These are phyloP conservation scores for Capsicum baccatum DNA, from an alignment of 257 asterid species.

Conservation along the genomic window DNA sequence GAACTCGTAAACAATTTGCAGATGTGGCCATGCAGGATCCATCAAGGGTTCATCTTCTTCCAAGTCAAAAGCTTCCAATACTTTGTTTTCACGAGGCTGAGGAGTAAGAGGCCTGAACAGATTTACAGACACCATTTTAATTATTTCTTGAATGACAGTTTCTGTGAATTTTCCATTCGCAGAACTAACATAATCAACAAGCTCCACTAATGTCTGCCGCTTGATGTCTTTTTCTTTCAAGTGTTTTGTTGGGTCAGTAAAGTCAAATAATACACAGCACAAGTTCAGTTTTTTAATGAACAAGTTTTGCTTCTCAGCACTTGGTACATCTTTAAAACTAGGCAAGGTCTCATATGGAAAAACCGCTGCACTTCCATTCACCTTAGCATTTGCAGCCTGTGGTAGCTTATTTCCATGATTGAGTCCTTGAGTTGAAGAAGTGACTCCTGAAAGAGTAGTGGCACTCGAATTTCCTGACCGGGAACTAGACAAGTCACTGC, in stretches of 20 bases:
- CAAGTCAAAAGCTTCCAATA: constrained; percentile 58
- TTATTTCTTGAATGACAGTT: constrained; percentile 58
- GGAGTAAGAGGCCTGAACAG: constrained; percentile 59
- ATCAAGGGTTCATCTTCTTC: constrained; percentile 73
- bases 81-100: constrained; percentile 65
- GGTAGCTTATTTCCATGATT: constrained; percentile 45
- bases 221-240: constrained; percentile 70
- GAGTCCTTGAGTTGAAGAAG: constrained; percentile 37
- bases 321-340: constrained; percentile 63
- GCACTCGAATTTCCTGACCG: constrained; percentile 45
- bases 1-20: constrained; percentile 67
- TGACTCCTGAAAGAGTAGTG: constrained; percentile 40
- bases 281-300: constrained; percentile 55
- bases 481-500: constrained; percentile 40
- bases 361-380: constrained; percentile 52
- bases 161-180: constrained; percentile 61
- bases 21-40: constrained; percentile 76
- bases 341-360: constrained; percentile 59
- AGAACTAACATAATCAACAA: constrained; percentile 61
- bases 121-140: constrained; percentile 55
- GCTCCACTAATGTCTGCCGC: constrained; percentile 64
- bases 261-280: constrained; percentile 64
- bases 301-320: constrained; percentile 61
- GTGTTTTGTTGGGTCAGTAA: constrained; percentile 62
- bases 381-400: constrained; percentile 37